Evolutionary conservation across 2,329 filamentous ascomycete genomes (phyloP), one percentile per base, ranked within the genome.

Genomic region (Elsinoe ampelina): DNA sequence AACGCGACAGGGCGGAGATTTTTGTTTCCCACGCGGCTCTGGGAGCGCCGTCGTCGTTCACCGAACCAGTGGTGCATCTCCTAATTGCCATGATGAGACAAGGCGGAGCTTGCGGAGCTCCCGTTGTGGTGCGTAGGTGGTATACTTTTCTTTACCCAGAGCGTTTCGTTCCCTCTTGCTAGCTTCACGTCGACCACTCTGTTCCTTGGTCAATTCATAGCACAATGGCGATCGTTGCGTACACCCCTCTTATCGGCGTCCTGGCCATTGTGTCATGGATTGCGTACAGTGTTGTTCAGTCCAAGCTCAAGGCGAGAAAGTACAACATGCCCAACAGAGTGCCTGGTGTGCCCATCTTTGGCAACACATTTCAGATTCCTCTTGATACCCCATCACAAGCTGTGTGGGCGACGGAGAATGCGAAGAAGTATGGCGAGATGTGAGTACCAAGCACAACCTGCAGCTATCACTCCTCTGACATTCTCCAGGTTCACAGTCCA

Each of bases 401-500:
- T 22, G 39, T 47, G n/a, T 56, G 54, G 54, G 41, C 39, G 10
- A 45, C 22, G 12, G 42, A 56, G 32, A 41, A 47, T 22, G 54
- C 54, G 8, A 45, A 38, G 39, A 56, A 56, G 22, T 48, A 56
- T 26, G 54, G 54, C 22, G 54, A 56, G 42, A 56, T 56, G 54
- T 56, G 12, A 20, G 54, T 26, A 4, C 22, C 17, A 5, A n/a
- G 19, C 15, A 12, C 15, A 15, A 35, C 13, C 26, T 2, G 2
- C 30, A 22, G 20, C 17, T 32, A 15, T 11, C 7, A 43, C 13
- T 17, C 19, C 30, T 54, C 30, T 54, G 17, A 54, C 15, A 3
- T 10, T 1, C 7, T 11, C 12, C 42, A 56, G 54, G 54, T 56
- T 56, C 57, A 62, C 62, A 12, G 59, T 67, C 55, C 78, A 77